These are phyloP conservation scores for Colletotrichum camelliae DNA, from an alignment of 2,329 filamentous ascomycete genomes.

Conservation along the genomic window DNA sequence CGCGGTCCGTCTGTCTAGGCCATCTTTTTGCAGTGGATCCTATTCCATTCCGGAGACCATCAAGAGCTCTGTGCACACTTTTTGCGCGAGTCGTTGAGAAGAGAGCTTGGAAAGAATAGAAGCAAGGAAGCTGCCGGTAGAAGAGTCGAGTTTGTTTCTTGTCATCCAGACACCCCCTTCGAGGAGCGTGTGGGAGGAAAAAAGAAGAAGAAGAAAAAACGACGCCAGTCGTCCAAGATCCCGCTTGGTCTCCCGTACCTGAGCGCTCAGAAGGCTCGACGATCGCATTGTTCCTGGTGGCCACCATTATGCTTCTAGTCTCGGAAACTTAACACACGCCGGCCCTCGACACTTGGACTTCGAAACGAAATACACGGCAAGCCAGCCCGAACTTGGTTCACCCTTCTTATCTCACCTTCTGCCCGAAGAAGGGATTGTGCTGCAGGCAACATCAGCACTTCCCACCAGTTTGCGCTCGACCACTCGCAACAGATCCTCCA, in stretches of 20 bases:
- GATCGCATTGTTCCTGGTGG: conserved; percentile 27
- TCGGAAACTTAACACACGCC: conserved; percentile 37
- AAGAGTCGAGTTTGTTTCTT: conserved; percentile 20
- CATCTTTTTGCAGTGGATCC: conserved; percentile 17
- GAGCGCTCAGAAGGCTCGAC: conserved; percentile 24
- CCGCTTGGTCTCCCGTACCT: conserved; percentile 24
- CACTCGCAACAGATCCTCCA: conserved; percentile 27
- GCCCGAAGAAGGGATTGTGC: conserved; percentile 27
- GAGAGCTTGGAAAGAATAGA: conserved; percentile 9
- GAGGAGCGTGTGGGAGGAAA: neutral
- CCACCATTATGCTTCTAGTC: conserved; percentile 33
- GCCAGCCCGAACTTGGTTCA: conserved; percentile 30
- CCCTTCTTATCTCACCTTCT: conserved; percentile 26
- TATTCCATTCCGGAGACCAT: conserved; percentile 8
- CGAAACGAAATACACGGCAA: conserved; percentile 35
- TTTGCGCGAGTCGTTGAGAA: conserved; percentile 9
- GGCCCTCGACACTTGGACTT: conserved; percentile 33
- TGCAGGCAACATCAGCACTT: conserved; percentile 25
- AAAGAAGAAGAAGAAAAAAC: neutral
- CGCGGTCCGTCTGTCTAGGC: conserved; percentile 21
- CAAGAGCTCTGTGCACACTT: conserved; percentile 23
- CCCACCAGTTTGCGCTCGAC: conserved; percentile 28
- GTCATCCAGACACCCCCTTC: conserved; percentile 20
- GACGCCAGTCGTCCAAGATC: conserved; percentile 23
- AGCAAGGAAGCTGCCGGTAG: conserved; percentile 12